A percentile compares a stretch with the other conserved stretches of the same genome.
phyloP scores from a whole-genome alignment of 2,329 filamentous ascomycete species.

The Trichoderma asperellum region DNA sequence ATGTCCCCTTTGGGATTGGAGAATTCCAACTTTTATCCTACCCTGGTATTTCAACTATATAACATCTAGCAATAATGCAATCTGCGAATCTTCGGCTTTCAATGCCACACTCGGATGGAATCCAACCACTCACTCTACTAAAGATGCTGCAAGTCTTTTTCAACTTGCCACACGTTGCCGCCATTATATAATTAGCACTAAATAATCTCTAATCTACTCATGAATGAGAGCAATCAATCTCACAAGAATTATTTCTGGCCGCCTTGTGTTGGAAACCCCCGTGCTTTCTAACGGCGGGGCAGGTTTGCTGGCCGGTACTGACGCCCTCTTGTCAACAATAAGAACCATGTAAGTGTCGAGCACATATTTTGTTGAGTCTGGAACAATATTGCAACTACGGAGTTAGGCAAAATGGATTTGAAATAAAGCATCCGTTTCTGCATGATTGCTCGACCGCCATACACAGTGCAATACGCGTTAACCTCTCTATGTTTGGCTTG shows the following conservation, averaged over 20 bases:
- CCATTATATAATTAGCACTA: not conserved
- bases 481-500: not conserved
- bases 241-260: not conserved
- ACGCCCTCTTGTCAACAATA: not conserved
- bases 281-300: not conserved
- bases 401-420: not conserved
- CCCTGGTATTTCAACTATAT: slow-evolving; percentile 17
- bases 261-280: not conserved
- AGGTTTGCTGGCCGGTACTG: not conserved
- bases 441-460: not conserved
- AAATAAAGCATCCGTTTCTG: not conserved
- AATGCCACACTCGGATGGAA: slow-evolving; percentile 28
- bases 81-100: slow-evolving; percentile 22
- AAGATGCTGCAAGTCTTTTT: slow-evolving; percentile 20
- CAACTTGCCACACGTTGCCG: not conserved
- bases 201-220: not conserved
- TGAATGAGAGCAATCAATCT: not conserved
- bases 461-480: not conserved
- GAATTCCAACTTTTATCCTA: not conserved
- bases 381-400: not conserved
- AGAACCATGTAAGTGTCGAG: not conserved
- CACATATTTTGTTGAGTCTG: not conserved
- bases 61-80: slow-evolving; percentile 15
- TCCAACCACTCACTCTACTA: slow-evolving; percentile 14
- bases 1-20: slow-evolving; percentile 34